phyloP scores from a whole-genome alignment of 768 basidiomycete species.

The Boletus subparvulus region DNA sequence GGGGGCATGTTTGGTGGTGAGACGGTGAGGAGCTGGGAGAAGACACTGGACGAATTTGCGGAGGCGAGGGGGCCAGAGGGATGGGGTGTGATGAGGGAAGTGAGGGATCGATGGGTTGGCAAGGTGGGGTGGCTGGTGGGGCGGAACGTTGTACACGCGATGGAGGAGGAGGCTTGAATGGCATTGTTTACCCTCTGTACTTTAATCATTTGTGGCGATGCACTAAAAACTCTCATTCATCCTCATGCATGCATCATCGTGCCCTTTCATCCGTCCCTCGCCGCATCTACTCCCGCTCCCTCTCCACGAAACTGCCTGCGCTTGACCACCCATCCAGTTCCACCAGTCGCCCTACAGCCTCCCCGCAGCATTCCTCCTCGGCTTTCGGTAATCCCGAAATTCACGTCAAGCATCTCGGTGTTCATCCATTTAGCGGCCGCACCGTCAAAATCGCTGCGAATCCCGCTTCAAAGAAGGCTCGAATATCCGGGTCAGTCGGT shows the following conservation, averaged over 20 bases:
- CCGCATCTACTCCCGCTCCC: too few species aligned
- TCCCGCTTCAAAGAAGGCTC: neutral
- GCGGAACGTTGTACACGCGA: constrained; percentile 29
- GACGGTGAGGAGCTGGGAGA: constrained; percentile 66
- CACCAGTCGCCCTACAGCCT: too few species aligned
- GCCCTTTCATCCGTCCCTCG: constrained; percentile 41
- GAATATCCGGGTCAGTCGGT: neutral
- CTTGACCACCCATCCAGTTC: too few species aligned
- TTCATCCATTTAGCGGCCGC: too few species aligned
- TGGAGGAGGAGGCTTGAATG: constrained; percentile 31
- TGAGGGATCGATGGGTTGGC: constrained; percentile 65
- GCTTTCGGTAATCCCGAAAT: too few species aligned
- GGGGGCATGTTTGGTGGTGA: constrained; percentile 82
- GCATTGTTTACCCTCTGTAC: neutral
- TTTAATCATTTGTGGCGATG: constrained; percentile 8
- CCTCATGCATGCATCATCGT: constrained; percentile 44
- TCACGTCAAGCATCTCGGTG: too few species aligned
- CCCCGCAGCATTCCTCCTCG: too few species aligned
- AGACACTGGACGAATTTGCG: constrained; percentile 64
- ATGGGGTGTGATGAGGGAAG: constrained; percentile 40
- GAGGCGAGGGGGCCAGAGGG: constrained; percentile 47
- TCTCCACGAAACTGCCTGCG: too few species aligned
- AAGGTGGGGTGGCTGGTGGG: constrained; percentile 83
- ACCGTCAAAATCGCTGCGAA: too few species aligned
- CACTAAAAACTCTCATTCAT: constrained; percentile 35